Evolutionary conservation across 169 alveolate genomes (phyloP), one percentile per base, ranked within the genome.

Genomic region (Cryptosporidium sp.): DNA sequence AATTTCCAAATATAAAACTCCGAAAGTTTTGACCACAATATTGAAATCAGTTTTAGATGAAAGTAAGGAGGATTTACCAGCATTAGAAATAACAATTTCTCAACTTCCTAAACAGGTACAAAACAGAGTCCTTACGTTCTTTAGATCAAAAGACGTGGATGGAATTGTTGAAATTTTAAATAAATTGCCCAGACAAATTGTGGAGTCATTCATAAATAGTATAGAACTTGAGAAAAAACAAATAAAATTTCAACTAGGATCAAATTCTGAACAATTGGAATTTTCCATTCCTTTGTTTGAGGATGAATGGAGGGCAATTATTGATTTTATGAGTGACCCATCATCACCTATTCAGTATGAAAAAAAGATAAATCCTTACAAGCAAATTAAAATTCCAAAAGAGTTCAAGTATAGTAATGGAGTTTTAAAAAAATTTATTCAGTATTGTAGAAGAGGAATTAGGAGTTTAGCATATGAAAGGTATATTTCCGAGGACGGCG

Each of bases 241-340:
- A 61, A n/a, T 80, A 9, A 58, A 48, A 31, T 45, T 44, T 45
- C 39, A 60, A 18, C 44, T 33, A 5, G 71, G 65, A 16, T 45
- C 45, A 16, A 26, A 9, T 48, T 33, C 23, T 12, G 75, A 80
- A 23, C 62, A 60, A 26, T 14, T 42, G 10, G 68, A 35, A 62
- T 62, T n/a, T 62, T 42, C 62, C 5, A n/a, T 80, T 1, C 89
- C 89, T 29, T 37, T 44, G 16, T 29, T 80, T 6, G 89, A 80
- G 2, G 89, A 80, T 44, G 89, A 80, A 80, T 80, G 89, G 89
- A 80, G 33, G n/a, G 89, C 80, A 12, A 80, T 80, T 44, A 14
- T 80, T 37, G 75, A 80, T 29, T 80, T 80, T 80, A 80, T 80
- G 89, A 14, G 12, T 2, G 89, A 80, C 12, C 68, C 75, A 44